Conservation (phyloP, 176 grass and related monocot genomes). For the Coix lacrymajobi region DNA sequence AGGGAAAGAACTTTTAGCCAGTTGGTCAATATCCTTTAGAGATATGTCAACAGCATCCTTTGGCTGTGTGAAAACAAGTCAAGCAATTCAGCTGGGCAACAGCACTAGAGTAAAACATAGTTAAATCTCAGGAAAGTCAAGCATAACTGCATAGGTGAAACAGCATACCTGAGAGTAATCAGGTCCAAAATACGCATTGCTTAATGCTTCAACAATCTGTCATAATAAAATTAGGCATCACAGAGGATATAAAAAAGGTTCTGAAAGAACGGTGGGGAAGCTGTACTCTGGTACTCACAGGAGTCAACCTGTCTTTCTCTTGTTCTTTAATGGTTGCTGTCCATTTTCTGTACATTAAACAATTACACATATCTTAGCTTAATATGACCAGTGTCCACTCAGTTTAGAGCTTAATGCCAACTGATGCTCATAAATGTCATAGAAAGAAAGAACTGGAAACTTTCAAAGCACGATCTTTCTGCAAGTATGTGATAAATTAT, state of each 20-base stretch:
- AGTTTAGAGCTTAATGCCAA: background rate
- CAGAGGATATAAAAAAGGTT: background rate
- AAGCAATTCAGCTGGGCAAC: background rate
- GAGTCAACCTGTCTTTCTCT: slow-evolving; percentile 84
- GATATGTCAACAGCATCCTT: slow-evolving; percentile 74
- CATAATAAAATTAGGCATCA: slow-evolving; percentile 38
- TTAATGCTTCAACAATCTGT: slow-evolving; percentile 96
- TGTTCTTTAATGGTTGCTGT: slow-evolving; percentile 74
- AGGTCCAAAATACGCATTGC: slow-evolving; percentile 92
- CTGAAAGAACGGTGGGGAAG: slow-evolving; percentile 5
- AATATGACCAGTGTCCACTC: background rate
- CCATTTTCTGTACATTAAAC: slow-evolving; percentile 78
- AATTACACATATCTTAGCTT: slow-evolving; percentile 20
- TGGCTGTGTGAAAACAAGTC: slow-evolving; percentile 47
- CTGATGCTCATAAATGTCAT: background rate
- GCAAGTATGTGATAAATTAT: background rate
- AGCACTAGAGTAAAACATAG: background rate
- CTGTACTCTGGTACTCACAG: slow-evolving; percentile 57
- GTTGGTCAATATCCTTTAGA: slow-evolving; percentile 87
- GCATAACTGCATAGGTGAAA: background rate
- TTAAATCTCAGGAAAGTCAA: background rate
- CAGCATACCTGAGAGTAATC: slow-evolving; percentile 82
- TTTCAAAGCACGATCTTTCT: background rate
- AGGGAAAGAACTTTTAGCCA: slow-evolving; percentile 81
- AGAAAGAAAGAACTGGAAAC: background rate